Evolutionary conservation across 768 basidiomycete genomes (phyloP).

Genomic region (Amanita subjunquillea): DNA sequence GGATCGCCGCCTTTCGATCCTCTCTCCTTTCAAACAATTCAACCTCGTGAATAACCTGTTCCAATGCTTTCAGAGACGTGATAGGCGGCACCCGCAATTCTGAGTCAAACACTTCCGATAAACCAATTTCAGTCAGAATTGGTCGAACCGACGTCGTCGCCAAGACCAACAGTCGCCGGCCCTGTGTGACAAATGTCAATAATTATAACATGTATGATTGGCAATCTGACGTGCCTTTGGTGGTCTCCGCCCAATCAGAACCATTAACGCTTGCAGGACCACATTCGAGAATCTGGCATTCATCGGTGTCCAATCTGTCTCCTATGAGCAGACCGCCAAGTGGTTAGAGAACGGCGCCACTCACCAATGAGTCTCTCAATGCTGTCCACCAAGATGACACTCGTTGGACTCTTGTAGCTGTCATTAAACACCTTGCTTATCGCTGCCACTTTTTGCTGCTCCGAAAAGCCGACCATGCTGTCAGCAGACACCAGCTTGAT

Average conservation of each 20-base stretch:
- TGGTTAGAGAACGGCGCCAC: slow-evolving; percentile 10
- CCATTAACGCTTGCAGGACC: slow-evolving; percentile 83
- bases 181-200: slow-evolving; percentile 31
- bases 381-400: slow-evolving; percentile 92
- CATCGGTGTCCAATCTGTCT: slow-evolving; percentile 88
- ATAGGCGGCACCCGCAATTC: slow-evolving; percentile 82
- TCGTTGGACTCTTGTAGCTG: slow-evolving; percentile 94
- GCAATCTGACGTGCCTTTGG: slow-evolving; percentile 63
- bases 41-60: slow-evolving; percentile 69
- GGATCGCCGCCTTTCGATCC: slow-evolving; percentile 49
- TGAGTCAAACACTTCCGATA: slow-evolving; percentile 83
- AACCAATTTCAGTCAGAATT: slow-evolving; percentile 80
- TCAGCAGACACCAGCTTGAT: slow-evolving; percentile 96
- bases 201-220: slow-evolving; percentile 1
- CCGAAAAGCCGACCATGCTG: slow-evolving; percentile 94
- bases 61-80: slow-evolving; percentile 57
- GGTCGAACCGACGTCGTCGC: slow-evolving; percentile 86
- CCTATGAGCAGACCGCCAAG: not conserved
- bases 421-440: slow-evolving; percentile 92
- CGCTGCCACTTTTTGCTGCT: slow-evolving; percentile 81
- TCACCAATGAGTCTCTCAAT: slow-evolving; percentile 86
- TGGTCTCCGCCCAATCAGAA: slow-evolving; percentile 79
- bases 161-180: slow-evolving; percentile 82
- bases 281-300: slow-evolving; percentile 95
- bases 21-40: slow-evolving; percentile 55